Base-by-base conservation (phyloP, 2,329 filamentous ascomycete species). In the Sporothrix humicola region DNA sequence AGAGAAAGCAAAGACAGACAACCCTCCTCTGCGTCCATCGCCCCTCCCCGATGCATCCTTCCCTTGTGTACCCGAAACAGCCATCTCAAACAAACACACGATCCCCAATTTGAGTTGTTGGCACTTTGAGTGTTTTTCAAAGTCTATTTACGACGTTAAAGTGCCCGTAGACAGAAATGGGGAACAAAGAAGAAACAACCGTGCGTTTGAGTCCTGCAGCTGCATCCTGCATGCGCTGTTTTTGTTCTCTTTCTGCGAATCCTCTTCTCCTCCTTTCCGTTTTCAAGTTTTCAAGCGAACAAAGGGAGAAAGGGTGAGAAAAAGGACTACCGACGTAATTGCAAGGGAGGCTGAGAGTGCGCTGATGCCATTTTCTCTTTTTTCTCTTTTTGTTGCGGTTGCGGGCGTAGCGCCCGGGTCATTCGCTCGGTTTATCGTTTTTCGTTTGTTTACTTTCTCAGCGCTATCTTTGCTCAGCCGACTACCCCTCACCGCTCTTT, bases 401-500 rank as follows among this genome's bases (percentile, higher is more conserved):
- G 31, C 31, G 31, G 59, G 31, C 42, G 31, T 63, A 46, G 31
- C 46, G 46, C 15, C 46, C 31, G 31, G 44, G 44, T 50, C 46
- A 17, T 66, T 50, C 12, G 63, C 13, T 1, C 12, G 17, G 31
- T 37, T 48, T 17, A 23, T 65, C 15, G 26, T 9, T 50, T 15
- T 23, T 66, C 3, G 20, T 63, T 72, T 72, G 70, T 72, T 72
- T 63, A 66, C 70, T 72, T 65, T 31, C 20, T 26, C 31, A 37
- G 23, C 65, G n/a, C 65, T 20, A 6, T 65, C n/a, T 69, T 20
- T 42, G 26, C 65, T 56, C 48, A 15, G 31, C 50, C 31, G 31
- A 44, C 71, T 50, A 37, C 69, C 42, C 69, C 42, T 71, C 69
- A 71, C 69, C 69, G 54, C 69, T 59, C 42, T 59, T 69, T 69